Evolutionary conservation across 169 alveolate species (phyloP).

Genomic region (Eimeria acervulina): DNA sequence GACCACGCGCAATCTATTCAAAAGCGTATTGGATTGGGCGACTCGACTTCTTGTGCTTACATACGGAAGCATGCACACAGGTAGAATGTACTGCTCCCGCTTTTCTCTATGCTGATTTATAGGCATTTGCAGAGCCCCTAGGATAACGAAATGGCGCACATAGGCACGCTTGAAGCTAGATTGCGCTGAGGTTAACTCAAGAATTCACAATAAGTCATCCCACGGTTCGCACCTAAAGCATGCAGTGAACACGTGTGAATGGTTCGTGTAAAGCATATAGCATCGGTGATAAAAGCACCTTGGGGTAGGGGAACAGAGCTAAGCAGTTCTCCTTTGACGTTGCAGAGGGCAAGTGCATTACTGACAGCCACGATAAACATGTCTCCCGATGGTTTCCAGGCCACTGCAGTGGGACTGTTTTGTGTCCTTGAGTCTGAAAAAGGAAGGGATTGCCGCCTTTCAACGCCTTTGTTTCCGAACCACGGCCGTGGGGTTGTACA

Average conservation of each 20-base stretch:
- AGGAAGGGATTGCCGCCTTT: not conserved
- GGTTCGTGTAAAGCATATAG: not conserved
- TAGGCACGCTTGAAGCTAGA: not conserved
- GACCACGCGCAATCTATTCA: not conserved
- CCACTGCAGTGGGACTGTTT: not conserved
- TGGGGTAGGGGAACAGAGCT: constrained; percentile 17
- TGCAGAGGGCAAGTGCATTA: not conserved
- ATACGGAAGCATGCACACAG: not conserved
- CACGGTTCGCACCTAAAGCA: not conserved
- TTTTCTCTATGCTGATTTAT: not conserved
- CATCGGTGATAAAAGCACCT: not conserved
- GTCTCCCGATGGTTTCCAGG: constrained; percentile 35
- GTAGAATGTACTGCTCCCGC: not conserved
- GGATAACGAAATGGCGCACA: no score
- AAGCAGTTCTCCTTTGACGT: not conserved
- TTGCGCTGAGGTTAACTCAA: not conserved
- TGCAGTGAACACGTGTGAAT: not conserved
- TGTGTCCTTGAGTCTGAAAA: not conserved
- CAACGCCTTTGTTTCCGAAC: not conserved
- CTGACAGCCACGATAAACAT: not conserved
- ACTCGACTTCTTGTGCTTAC: not conserved
- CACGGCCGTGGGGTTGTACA: constrained; percentile 11
- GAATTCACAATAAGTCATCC: not conserved
- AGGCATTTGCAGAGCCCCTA: not conserved
- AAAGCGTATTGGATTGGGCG: not conserved